Percentiles rank a stretch among this genome's conserved stretches.
phyloP scores from a whole-genome alignment of 2,329 filamentous ascomycete genomes.

The Penicillium sp. region DNA sequence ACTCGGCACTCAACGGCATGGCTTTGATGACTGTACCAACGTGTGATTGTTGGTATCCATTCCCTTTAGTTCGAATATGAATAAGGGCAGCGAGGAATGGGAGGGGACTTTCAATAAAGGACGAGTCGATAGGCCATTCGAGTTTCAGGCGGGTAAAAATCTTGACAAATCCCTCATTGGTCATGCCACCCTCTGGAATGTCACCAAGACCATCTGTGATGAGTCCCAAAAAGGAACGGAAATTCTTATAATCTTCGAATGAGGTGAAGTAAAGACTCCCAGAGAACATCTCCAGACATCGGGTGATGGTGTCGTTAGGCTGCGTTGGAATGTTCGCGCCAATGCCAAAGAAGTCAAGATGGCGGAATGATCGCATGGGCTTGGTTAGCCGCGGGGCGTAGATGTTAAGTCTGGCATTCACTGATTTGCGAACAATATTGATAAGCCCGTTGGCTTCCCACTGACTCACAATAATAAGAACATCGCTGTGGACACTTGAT shows the following conservation, averaged over 20 bases:
- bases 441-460: slow-evolving; percentile 58
- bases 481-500: slow-evolving; percentile 24
- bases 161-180: slow-evolving; percentile 31
- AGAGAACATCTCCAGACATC: slow-evolving; percentile 61
- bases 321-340: not conserved
- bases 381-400: slow-evolving; percentile 50
- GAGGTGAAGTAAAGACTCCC: slow-evolving; percentile 63
- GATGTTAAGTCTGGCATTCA: slow-evolving; percentile 46
- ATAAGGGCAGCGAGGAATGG: slow-evolving; percentile 39
- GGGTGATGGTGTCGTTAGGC: not conserved
- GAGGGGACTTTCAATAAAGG: slow-evolving; percentile 27
- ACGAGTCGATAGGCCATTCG: slow-evolving; percentile 33
- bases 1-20: slow-evolving; percentile 31
- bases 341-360: slow-evolving; percentile 45
- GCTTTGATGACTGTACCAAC: slow-evolving; percentile 42
- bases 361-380: slow-evolving; percentile 42
- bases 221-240: slow-evolving; percentile 19
- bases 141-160: slow-evolving; percentile 17
- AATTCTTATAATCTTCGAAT: slow-evolving; percentile 52
- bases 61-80: slow-evolving; percentile 41
- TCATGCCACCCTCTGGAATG: slow-evolving; percentile 13
- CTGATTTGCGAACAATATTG: slow-evolving; percentile 35
- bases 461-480: slow-evolving; percentile 57
- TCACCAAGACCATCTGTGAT: slow-evolving; percentile 41
- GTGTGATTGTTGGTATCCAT: slow-evolving; percentile 45